phyloP scores from a whole-genome alignment of 1,139 yeast genomes.

The Debaryomyces subglobosus region DNA sequence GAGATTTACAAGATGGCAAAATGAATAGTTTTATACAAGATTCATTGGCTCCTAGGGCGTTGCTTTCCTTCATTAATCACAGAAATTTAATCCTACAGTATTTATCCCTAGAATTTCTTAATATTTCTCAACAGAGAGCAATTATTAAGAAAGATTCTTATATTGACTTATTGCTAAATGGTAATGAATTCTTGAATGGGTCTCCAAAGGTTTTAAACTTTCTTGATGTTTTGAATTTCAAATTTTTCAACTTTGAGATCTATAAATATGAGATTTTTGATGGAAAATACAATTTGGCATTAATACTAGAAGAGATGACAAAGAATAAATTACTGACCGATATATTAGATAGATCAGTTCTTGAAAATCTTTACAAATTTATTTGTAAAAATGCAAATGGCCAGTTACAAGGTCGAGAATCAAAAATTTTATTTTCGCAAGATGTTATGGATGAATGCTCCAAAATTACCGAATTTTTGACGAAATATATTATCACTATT shows the following conservation, averaged over 20 bases:
- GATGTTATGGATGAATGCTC: slow-evolving; percentile 32
- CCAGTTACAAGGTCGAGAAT: slow-evolving; percentile 23
- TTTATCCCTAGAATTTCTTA: slow-evolving; percentile 73
- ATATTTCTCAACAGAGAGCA: slow-evolving; percentile 53
- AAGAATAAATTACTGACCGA: slow-evolving; percentile 15
- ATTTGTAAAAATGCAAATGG: slow-evolving; percentile 25
- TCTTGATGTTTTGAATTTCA: slow-evolving; percentile 68
- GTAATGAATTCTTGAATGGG: slow-evolving; percentile 47
- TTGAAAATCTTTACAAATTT: slow-evolving; percentile 27
- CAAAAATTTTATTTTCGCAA: slow-evolving; percentile 26
- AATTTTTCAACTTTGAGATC: slow-evolving; percentile 42
- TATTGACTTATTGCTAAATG: slow-evolving; percentile 54
- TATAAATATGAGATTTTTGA: slow-evolving; percentile 46
- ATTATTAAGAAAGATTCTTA: slow-evolving; percentile 58
- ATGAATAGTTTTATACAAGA: slow-evolving; percentile 39
- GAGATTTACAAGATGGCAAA: slow-evolving; percentile 31
- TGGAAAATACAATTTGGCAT: slow-evolving; percentile 32
- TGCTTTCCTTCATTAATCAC: slow-evolving; percentile 63
- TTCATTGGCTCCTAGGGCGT: slow-evolving; percentile 48
- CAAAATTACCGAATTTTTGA: slow-evolving; percentile 37
- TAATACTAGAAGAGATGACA: slow-evolving; percentile 30
- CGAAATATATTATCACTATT: slow-evolving; percentile 46
- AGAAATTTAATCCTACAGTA: slow-evolving; percentile 66
- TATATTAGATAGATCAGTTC: slow-evolving; percentile 23
- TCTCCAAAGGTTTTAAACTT: slow-evolving; percentile 69